Evolutionary conservation across 495 filamentous ascomycete genomes (phyloP).

Genomic region (Xeromyces bisporus): DNA sequence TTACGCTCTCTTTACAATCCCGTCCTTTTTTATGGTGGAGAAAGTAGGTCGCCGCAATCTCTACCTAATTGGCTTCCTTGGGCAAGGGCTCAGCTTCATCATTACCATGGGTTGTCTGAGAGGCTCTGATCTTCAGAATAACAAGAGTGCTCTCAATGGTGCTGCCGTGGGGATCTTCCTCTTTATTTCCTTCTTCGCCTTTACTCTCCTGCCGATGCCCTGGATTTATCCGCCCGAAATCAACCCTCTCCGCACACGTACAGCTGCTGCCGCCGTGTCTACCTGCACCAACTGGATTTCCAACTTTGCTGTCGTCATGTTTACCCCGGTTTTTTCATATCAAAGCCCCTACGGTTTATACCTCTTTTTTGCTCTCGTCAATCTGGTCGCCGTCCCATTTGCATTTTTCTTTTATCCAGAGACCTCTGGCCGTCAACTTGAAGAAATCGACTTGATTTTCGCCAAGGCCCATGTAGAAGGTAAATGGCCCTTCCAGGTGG

Average conservation of each 20-base stretch:
- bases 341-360: constrained; percentile 19
- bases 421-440: constrained; percentile 48
- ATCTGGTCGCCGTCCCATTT: constrained; percentile 47
- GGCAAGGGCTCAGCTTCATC: constrained; percentile 45
- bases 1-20: constrained; percentile 48
- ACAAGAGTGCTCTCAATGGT: constrained; percentile 45
- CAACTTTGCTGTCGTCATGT: constrained; percentile 32
- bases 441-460: constrained; percentile 54
- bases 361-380: constrained; percentile 52
- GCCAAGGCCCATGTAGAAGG: constrained; percentile 49
- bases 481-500: constrained; percentile 6
- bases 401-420: constrained; percentile 63
- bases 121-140: constrained; percentile 26
- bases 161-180: constrained; percentile 50
- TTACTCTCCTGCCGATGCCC: constrained; percentile 42
- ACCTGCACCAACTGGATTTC: constrained; percentile 31
- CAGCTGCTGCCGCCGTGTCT: constrained; percentile 37
- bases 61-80: constrained; percentile 50
- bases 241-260: constrained; percentile 54
- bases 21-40: constrained; percentile 65
- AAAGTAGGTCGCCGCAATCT: constrained; percentile 54
- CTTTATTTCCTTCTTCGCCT: constrained; percentile 49
- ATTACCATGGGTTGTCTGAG: constrained; percentile 43
- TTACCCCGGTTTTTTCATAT: constrained; percentile 25
- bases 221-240: constrained; percentile 70